Evolutionary conservation across 495 filamentous ascomycete species (phyloP), one percentile per base, ranked within the genome.

Genomic region (Viridothelium virens): DNA sequence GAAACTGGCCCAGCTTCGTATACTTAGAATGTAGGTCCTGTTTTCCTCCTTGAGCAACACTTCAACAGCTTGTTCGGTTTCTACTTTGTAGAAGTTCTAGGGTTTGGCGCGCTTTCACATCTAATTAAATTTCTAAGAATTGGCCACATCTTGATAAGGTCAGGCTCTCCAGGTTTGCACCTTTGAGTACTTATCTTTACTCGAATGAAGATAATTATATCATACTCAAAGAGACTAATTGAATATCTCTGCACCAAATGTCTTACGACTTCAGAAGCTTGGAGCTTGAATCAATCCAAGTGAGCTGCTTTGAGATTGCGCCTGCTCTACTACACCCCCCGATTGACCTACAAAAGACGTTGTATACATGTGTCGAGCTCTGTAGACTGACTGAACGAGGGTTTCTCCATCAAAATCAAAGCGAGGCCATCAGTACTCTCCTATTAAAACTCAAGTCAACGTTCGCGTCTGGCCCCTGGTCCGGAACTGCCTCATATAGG

Each of bases 1-100:
- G 94, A 33, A 89, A 90, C 77, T 98, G 94, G 94, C 90, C 94
- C 1, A 91, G 86, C 18, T 92, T 96, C 75, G 70, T 97, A 31
- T 98, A 95, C 75, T 80, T 97, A 65, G 93, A 97, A 80, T 98
- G 93, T 93, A 81, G 74, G 86, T 78, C 7, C 18, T 46, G 44
- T 56, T 53, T 63, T 31, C 36, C 65, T 59, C 1, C 38, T 66
- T 14, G 34, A n/a, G 34, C 59, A 37, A 44, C 56, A 14, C 41
- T 44, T 14, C 14, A 14, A 25, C 25, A 25, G 25, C 25, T 25
- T 25, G 25, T 25, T 25, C 25, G 25, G 25, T 25, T 25, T 25
- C 25, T 25, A 25, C 25, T 1, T 25, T 25, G 25, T 25, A 25
- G 25, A 25, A 25, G 25, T 25, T 25, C 25, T 25, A 25, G 25